Evolutionary conservation across 306 rosid genomes (phyloP).

Genomic region (Ormosia semicastrata): DNA sequence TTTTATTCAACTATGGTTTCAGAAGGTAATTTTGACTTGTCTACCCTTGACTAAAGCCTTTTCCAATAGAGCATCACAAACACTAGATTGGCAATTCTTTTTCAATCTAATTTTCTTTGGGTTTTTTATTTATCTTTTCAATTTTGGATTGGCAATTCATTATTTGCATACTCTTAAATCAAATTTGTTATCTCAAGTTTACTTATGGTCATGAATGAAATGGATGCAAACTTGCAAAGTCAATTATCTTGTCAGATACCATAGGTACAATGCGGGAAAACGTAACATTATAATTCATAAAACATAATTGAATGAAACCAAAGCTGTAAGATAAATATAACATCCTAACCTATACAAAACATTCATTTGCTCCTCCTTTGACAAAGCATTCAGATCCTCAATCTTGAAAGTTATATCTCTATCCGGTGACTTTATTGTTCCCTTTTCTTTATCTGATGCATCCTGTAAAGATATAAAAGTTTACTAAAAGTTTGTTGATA

Average conservation of each 20-base stretch:
- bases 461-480: slow-evolving; percentile 50
- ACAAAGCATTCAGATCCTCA: slow-evolving; percentile 68
- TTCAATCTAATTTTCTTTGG: not conserved
- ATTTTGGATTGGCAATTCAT: not conserved
- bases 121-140: not conserved
- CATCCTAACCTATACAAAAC: slow-evolving; percentile 50
- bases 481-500: slow-evolving; percentile 7
- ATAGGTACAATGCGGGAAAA: not conserved
- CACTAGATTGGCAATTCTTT: not conserved
- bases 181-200: not conserved
- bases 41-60: not conserved
- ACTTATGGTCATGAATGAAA: not conserved
- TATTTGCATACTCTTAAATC: not conserved
- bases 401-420: slow-evolving; percentile 38
- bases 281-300: not conserved
- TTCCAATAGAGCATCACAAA: not conserved
- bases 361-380: slow-evolving; percentile 79
- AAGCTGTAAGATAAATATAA: not conserved
- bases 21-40: not conserved
- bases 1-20: not conserved
- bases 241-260: not conserved
- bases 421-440: slow-evolving; percentile 30
- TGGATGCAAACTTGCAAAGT: not conserved
- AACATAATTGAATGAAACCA: not conserved
- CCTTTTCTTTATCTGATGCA: slow-evolving; percentile 46